Percentiles rank a stretch among this genome's conserved stretches.
phyloP scores from a whole-genome alignment of 2,329 filamentous ascomycete species.

The Zymoseptoria tritici region DNA sequence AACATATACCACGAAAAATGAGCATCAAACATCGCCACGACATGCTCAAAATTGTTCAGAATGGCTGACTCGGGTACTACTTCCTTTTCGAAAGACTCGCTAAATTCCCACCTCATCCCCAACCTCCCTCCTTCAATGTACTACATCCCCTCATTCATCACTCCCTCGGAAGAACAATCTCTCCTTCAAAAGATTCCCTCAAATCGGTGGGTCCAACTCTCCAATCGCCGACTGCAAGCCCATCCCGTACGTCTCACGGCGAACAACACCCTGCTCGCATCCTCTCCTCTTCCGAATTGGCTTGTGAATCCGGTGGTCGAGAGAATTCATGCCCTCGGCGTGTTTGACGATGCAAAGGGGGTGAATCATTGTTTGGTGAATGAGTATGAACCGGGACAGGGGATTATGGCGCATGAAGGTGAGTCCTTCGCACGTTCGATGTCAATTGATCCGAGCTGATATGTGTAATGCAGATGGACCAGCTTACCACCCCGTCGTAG shows the following conservation, averaged over 20 bases:
- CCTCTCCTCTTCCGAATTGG: slow-evolving; percentile 64
- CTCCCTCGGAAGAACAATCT: slow-evolving; percentile 59
- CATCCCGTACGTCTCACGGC: slow-evolving; percentile 78
- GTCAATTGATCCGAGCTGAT: too few species aligned
- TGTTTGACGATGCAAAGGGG: slow-evolving; percentile 57
- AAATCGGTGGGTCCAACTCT: slow-evolving; percentile 72
- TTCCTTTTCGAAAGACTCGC: not conserved
- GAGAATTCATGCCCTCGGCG: slow-evolving; percentile 41
- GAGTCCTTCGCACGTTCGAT: too few species aligned
- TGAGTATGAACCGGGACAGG: slow-evolving; percentile 77
- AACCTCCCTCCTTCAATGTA: slow-evolving; percentile 50
- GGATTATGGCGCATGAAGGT: slow-evolving; percentile 90
- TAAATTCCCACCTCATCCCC: slow-evolving; percentile 15
- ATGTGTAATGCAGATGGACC: slow-evolving; percentile 65
- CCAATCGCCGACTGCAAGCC: slow-evolving; percentile 83
- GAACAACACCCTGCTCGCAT: slow-evolving; percentile 64
- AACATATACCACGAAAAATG: not conserved
- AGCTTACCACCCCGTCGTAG: slow-evolving; percentile 81
- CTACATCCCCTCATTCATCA: slow-evolving; percentile 84
- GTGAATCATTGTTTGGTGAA: slow-evolving; percentile 94
- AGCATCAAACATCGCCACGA: not conserved
- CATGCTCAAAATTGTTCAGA: not conserved
- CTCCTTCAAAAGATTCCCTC: slow-evolving; percentile 60
- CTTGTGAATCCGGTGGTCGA: slow-evolving; percentile 62
- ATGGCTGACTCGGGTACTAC: not conserved